Base-by-base conservation (phyloP, 2,329 filamentous ascomycete species). In the Fusarium kyushuense region DNA sequence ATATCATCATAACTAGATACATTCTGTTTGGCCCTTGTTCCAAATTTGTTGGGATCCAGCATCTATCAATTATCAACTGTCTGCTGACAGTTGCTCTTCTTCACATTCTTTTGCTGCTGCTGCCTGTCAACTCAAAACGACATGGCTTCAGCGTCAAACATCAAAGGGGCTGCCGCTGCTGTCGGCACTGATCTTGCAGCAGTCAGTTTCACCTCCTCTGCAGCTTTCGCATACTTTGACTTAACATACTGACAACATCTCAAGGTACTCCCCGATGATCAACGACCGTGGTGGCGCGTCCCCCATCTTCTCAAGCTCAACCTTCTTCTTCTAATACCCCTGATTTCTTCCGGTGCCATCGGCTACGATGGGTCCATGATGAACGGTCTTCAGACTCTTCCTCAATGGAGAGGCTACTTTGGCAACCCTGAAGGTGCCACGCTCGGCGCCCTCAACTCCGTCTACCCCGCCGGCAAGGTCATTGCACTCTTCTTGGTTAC, bases 291-390 rank as follows among this genome's bases (percentile, higher is more conserved):
- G 83, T 83, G 79, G 56, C 76, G 77, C 6, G 74, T 76, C 5
- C 75, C 77, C 1, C 81, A 84, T 73, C 72, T 85, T 2, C 68
- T 83, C 9, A 70, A 77, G 32, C 76, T 84, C 10, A 84, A 84
- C 54, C 67, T 83, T 11, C 72, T 82, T 16, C 76, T 84, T 1
- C 53, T 83, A 6, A 68, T 84, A 3, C 81, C 82, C 1, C 72
- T 83, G 5, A 62, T 84, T 0, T 83, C 81, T 1, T 80, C 81
- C 0, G 76, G 79, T 1, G 78, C 79, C 3, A 78, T 78, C 35
- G 82, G 82, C 5, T 84, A 82, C 41, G 82, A 84, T 78, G 82
- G 80, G 78, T 80, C 79, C 2, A 76, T 83, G 60, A 81, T 82
- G 79, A 84, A 84, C 61, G 82, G 81, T 13, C 74, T 84, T 0